phyloP scores from a whole-genome alignment of 257 asterid genomes.

The Coffea canephora region DNA sequence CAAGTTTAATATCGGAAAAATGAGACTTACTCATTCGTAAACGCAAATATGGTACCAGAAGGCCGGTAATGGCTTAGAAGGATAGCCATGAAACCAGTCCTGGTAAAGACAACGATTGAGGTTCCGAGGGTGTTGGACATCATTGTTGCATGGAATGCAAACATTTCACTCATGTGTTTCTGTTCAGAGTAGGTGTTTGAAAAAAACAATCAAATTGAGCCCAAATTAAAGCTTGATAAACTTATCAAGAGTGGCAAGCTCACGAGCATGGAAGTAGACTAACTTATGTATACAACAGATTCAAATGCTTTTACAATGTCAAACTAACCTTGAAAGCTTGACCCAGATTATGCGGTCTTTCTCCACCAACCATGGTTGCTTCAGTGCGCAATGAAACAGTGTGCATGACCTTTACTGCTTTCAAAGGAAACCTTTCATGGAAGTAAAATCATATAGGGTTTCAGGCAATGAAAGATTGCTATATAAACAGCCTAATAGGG shows the following conservation, averaged over 20 bases:
- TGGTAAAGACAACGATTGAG: constrained; percentile 88
- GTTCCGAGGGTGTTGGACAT: constrained; percentile 96
- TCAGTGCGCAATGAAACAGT: constrained; percentile 88
- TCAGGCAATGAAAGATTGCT: background rate
- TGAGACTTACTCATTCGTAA: constrained; percentile 83
- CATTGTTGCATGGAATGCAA: constrained; percentile 97
- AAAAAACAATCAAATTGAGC: constrained; percentile 11
- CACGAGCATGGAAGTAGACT: background rate
- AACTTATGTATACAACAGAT: background rate
- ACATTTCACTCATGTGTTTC: constrained; percentile 99
- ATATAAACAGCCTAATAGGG: background rate
- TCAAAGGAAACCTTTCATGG: constrained; percentile 65
- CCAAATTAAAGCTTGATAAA: background rate
- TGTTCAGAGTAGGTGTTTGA: constrained; percentile 32
- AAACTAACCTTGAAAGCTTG: constrained; percentile 78
- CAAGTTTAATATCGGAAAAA: background rate
- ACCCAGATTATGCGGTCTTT: constrained; percentile 76
- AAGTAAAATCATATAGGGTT: constrained; percentile 9
- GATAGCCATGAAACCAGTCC: constrained; percentile 94
- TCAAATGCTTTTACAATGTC: constrained; percentile 4
- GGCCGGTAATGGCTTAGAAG: constrained; percentile 94
- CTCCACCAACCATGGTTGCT: constrained; percentile 72
- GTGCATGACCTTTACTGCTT: constrained; percentile 98
- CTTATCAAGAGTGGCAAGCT: background rate
- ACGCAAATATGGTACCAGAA: constrained; percentile 94